Evolutionary conservation across 2,329 filamentous ascomycete species (phyloP), one percentile per base, ranked within the genome.

Genomic region (Fusarium verticillioides): DNA sequence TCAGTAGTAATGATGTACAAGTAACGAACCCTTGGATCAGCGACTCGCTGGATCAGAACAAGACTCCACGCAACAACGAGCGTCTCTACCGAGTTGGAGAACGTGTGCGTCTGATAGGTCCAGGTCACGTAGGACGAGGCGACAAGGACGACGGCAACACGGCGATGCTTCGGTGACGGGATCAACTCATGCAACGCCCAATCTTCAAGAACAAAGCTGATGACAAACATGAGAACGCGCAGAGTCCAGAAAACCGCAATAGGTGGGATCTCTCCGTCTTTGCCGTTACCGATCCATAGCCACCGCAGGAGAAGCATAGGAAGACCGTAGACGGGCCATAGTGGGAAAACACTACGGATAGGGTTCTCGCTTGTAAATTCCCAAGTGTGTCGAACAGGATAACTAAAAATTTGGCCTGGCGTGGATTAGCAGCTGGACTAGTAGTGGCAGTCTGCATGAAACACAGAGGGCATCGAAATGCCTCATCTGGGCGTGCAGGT

Each of bases 21-120:
- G 30, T 52, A 49, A 82, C 88, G 50, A 86, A 96, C 94, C 84
- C 92, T 93, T 78, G 92, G 90, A 74, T 92, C 91, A 50, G 93
- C 87, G 75, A 98, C 96, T 80, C 96, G 92, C 82, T 94, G 91
- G 70, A 98, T 95, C 81, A 99, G 84, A 53, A 98, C 95, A 82
- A 99, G 84, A 79, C 93, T 95, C 96, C 96, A 99, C 60, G 94
- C 90, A 58, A 99, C 95, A 57, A 96, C 88, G 76, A 99, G 86
- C 6, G 96, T 98, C 85, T 99, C 96, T 75, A 98, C 89, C 70
- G 96, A 97, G 84, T 99, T 99, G 72, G 96, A 98, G 82, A 99
- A 98, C 18, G 96, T 98, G 83, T 99, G 96, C 23, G 94, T 96
- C 84, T 99, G 96, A 84, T 96, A 97, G 49, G 96, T 98, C 96